These are phyloP conservation scores for Conringia planisiliqua DNA, from an alignment of 345 rosid genomes.

Conservation along the genomic window DNA sequence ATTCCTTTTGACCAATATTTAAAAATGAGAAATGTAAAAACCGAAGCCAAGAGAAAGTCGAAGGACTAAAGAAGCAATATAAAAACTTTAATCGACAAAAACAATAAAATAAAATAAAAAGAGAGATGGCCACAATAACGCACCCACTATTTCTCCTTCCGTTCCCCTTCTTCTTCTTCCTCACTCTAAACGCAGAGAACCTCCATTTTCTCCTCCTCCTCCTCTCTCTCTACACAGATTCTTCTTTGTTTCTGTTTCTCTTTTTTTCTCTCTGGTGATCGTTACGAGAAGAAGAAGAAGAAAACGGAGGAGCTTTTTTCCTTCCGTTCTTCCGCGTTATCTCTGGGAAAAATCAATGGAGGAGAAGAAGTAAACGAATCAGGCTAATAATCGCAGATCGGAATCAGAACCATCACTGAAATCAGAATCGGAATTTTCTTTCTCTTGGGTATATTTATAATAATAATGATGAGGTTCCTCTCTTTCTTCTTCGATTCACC, in stretches of 20 bases:
- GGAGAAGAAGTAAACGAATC: slow-evolving; percentile 16
- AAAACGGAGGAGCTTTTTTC: not conserved
- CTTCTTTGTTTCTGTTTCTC: not conserved
- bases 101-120: not conserved
- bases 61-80: slow-evolving; percentile 1
- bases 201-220: not conserved
- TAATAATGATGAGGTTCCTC: slow-evolving; percentile 32
- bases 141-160: slow-evolving; percentile 28
- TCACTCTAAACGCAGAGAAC: slow-evolving; percentile 22
- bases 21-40: not conserved
- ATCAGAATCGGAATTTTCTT: not conserved
- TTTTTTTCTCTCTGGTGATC: not conserved
- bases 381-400: not conserved
- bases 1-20: too few relatives aligned
- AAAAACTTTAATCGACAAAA: not conserved
- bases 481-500: slow-evolving; percentile 22
- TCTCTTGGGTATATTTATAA: slow-evolving; percentile 7
- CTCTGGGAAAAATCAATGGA: not conserved
- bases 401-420: not conserved
- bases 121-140: slow-evolving; percentile 17
- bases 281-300: not conserved
- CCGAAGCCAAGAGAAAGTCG: not conserved
- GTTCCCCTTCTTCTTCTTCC: slow-evolving; percentile 5
- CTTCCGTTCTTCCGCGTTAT: not conserved
- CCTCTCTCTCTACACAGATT: not conserved